These are phyloP conservation scores for Diaporthe sp. DNA, from an alignment of 2,329 filamentous ascomycete genomes.

Conservation along the genomic window DNA sequence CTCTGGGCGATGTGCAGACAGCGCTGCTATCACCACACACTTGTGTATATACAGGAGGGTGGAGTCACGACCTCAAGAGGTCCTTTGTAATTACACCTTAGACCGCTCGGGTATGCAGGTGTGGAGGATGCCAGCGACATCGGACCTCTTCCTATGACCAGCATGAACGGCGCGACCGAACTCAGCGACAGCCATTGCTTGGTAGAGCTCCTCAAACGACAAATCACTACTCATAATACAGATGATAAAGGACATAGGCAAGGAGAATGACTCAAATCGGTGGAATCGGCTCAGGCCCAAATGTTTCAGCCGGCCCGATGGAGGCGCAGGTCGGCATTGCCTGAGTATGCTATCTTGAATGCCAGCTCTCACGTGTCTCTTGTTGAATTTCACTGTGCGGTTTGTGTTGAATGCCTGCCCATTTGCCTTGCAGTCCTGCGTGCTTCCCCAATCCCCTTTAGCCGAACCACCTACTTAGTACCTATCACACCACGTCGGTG, in stretches of 20 bases:
- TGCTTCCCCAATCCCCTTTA: neutral
- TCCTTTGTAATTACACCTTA: neutral
- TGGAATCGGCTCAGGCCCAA: neutral
- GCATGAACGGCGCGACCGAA: neutral
- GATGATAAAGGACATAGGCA: neutral
- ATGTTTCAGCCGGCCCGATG: neutral
- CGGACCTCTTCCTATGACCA: neutral
- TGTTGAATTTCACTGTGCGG: accelerated
- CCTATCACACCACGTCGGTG: neutral
- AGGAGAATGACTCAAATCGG: neutral
- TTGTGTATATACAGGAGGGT: neutral
- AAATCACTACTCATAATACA: conserved; percentile 16
- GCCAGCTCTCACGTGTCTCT: neutral
- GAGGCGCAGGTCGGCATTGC: neutral
- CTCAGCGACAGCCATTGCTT: neutral
- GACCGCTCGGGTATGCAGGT: neutral
- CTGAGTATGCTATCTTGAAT: neutral
- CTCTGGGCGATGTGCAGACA: neutral
- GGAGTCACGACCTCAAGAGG: neutral
- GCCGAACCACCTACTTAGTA: neutral
- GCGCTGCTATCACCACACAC: neutral
- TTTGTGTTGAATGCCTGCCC: neutral
- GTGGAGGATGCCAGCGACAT: neutral
- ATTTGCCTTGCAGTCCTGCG: too few species aligned
- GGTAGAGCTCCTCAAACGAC: neutral